phyloP scores from a whole-genome alignment of 495 filamentous ascomycete genomes.

The Neurospora africana region DNA sequence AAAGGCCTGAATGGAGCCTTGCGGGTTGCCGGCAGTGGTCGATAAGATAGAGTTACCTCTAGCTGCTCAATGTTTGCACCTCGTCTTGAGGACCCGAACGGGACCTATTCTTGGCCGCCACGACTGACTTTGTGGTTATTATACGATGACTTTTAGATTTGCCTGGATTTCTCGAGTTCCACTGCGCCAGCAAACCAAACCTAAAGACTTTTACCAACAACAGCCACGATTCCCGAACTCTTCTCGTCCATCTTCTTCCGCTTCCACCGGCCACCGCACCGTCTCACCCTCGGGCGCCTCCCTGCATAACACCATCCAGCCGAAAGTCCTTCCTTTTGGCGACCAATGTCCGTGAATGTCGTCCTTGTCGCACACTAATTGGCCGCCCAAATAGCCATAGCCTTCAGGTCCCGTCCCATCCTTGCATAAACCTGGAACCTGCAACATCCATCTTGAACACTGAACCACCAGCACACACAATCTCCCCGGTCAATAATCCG shows the following conservation, averaged over 20 bases:
- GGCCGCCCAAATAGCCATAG: slow-evolving; percentile 6
- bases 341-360: slow-evolving; percentile 8
- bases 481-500: background rate
- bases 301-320: background rate
- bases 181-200: background rate
- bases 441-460: background rate
- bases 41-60: background rate
- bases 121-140: background rate
- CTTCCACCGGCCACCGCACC: background rate
- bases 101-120: background rate
- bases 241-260: background rate
- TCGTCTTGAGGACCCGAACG: background rate
- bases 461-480: background rate
- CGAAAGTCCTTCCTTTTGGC: background rate
- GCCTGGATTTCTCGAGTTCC: background rate
- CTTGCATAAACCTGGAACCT: background rate
- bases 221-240: background rate
- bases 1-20: background rate
- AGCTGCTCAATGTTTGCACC: background rate
- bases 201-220: background rate
- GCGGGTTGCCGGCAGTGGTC: background rate
- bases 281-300: background rate
- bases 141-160: background rate
- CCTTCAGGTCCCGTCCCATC: background rate
- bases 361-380: slow-evolving; percentile 20